phyloP scores from a whole-genome alignment of 1,139 yeast species.

The Candida tetrigidarum region DNA sequence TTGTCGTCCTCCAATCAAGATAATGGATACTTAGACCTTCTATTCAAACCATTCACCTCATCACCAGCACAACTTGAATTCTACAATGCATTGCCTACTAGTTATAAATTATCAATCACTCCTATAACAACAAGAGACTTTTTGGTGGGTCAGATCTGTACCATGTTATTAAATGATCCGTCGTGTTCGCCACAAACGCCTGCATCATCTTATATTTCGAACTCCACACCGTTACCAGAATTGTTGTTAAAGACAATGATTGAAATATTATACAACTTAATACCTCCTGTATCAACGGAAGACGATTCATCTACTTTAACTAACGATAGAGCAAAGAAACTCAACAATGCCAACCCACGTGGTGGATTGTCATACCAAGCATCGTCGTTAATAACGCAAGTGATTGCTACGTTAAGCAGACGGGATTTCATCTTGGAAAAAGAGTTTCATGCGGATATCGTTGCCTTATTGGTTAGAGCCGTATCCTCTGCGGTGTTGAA shows the following conservation, averaged over 20 bases:
- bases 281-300: conserved; percentile 45
- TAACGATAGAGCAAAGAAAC: conserved; percentile 30
- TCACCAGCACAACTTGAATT: conserved; percentile 21
- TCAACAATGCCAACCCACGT: conserved; percentile 35
- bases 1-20: conserved; percentile 54
- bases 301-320: conserved; percentile 17
- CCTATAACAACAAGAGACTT: conserved; percentile 65
- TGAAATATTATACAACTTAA: conserved; percentile 62
- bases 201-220: conserved; percentile 6
- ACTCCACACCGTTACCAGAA: conserved; percentile 13
- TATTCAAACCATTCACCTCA: conserved; percentile 43
- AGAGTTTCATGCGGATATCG: conserved; percentile 56
- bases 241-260: conserved; percentile 38
- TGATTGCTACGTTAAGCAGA: conserved; percentile 51
- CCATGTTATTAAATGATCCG: conserved; percentile 15
- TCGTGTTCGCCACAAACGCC: conserved; percentile 4
- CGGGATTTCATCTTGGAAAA: conserved; percentile 45
- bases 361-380: conserved; percentile 66
- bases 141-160: conserved; percentile 55
- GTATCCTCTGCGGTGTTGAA: conserved; percentile 55
- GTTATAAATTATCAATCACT: conserved; percentile 40
- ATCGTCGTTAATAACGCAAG: conserved; percentile 57
- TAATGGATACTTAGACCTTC: conserved; percentile 39
- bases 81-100: conserved; percentile 52
- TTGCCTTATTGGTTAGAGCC: conserved; percentile 61